Conservation (phyloP, 805 yeast species). For the Barnettozyma sp. region DNA sequence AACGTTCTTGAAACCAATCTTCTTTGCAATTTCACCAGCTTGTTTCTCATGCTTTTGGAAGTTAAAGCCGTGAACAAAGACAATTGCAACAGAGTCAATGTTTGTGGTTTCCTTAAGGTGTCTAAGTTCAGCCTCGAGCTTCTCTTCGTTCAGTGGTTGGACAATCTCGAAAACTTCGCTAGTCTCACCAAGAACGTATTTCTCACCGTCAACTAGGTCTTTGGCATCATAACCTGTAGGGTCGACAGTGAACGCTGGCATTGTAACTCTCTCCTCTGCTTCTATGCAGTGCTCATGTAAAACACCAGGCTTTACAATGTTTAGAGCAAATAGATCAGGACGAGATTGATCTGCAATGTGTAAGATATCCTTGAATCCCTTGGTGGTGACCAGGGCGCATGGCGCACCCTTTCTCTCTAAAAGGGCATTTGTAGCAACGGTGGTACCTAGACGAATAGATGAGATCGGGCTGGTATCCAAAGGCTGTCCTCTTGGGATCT, state of each 20-base stretch:
- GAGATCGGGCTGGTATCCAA: constrained; percentile 33
- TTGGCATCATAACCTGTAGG: constrained; percentile 36
- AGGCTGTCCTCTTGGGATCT: constrained; percentile 28
- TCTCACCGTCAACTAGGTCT: constrained; percentile 25
- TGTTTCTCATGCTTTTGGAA: constrained; percentile 33
- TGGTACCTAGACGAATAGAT: constrained; percentile 42
- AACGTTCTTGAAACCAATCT: constrained; percentile 27
- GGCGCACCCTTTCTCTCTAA: constrained; percentile 45
- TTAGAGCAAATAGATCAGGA: constrained; percentile 44
- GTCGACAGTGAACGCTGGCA: constrained; percentile 62
- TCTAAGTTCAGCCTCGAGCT: constrained; percentile 16
- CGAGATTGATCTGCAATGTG: constrained; percentile 48
- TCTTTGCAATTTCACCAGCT: constrained; percentile 29
- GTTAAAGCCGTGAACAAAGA: constrained; percentile 31
- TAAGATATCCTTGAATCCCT: constrained; percentile 44
- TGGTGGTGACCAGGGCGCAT: constrained; percentile 42
- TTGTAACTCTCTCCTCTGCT: constrained; percentile 47
- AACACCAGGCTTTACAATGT: constrained; percentile 41
- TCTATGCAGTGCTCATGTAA: constrained; percentile 39
- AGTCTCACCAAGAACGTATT: constrained; percentile 36
- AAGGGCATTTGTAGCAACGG: constrained; percentile 49
- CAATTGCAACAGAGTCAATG: constrained; percentile 30
- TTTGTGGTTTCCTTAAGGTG: constrained; percentile 22
- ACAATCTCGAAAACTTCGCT: constrained; percentile 33
- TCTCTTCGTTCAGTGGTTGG: constrained; percentile 27